Percentiles rank a stretch among this genome's conserved stretches.
These are phyloP conservation scores for Cruciata laevipes DNA, from an alignment of 257 asterid species.

Conservation along the genomic window DNA sequence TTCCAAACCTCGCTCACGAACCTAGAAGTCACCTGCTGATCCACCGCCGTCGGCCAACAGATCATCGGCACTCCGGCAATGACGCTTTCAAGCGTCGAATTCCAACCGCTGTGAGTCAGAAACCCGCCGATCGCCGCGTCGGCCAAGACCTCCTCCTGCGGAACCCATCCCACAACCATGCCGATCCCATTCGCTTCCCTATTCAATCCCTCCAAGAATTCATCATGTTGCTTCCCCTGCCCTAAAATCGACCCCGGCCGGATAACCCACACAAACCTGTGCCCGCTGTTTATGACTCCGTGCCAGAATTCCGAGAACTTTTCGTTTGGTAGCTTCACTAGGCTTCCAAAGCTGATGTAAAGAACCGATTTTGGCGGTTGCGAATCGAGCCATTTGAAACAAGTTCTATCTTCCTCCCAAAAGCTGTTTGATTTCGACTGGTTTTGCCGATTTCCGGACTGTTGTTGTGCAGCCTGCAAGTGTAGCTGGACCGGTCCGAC, in stretches of 20 bases:
- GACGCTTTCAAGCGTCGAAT: slow-evolving; percentile 26
- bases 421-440: slow-evolving; percentile 15
- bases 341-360: slow-evolving; percentile 27
- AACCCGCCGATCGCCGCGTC: slow-evolving; percentile 21
- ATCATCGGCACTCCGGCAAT: slow-evolving; percentile 26
- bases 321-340: background rate
- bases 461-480: background rate
- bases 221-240: background rate
- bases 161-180: slow-evolving; percentile 23
- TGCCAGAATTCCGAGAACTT: slow-evolving; percentile 22
- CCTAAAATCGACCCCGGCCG: slow-evolving; percentile 16
- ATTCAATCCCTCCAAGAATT: background rate
- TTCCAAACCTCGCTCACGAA: slow-evolving; percentile 25
- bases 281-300: slow-evolving; percentile 17
- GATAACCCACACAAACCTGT: slow-evolving; percentile 25
- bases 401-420: slow-evolving; percentile 24
- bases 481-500: slow-evolving; percentile 22
- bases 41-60: slow-evolving; percentile 26
- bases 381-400: slow-evolving; percentile 26
- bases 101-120: slow-evolving; percentile 31
- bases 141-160: slow-evolving; percentile 20
- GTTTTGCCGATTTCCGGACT: background rate
- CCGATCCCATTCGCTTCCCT: slow-evolving; percentile 8
- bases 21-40: slow-evolving; percentile 22
- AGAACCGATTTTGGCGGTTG: slow-evolving; percentile 23